These are phyloP conservation scores for Didymella sp. DNA, from an alignment of 2,329 filamentous ascomycete species.

Conservation along the genomic window DNA sequence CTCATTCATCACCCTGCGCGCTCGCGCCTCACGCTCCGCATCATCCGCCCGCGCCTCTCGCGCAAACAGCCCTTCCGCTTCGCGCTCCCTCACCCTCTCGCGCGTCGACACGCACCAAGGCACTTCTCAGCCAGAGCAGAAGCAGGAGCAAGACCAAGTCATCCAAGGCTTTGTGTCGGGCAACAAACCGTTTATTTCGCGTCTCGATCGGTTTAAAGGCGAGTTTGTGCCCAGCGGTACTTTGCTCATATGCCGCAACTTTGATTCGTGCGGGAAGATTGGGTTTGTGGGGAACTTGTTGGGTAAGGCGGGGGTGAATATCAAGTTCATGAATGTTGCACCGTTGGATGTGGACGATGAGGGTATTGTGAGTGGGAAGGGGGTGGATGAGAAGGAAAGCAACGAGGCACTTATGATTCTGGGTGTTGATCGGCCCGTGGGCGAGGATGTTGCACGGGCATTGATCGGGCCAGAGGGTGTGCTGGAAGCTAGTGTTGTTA, in stretches of 20 bases:
- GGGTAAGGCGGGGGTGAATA: conserved; percentile 75
- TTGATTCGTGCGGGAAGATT: conserved; percentile 82
- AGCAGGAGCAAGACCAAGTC: conserved; percentile 55
- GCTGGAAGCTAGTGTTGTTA: conserved; percentile 61
- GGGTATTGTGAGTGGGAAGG: conserved; percentile 25
- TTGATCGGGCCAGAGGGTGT: conserved; percentile 59
- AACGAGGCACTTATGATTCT: conserved; percentile 84
- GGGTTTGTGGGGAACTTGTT: conserved; percentile 76
- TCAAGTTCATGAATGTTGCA: conserved; percentile 79
- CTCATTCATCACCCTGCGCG: conserved; percentile 73
- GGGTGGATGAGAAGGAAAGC: conserved; percentile 38
- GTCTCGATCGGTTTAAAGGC: conserved; percentile 75
- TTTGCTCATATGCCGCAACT: conserved; percentile 80
- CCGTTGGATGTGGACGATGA: conserved; percentile 56
- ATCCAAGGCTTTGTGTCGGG: conserved; percentile 72
- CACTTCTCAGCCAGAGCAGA: conserved; percentile 2
- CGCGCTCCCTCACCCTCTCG: conserved; percentile 12
- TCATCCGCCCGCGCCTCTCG: conserved; percentile 39
- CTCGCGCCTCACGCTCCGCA: conserved; percentile 53
- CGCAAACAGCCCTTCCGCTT: conserved; percentile 40
- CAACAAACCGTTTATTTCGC: conserved; percentile 71
- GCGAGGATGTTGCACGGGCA: conserved; percentile 60
- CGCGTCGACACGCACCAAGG: conserved; percentile 11
- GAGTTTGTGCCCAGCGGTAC: conserved; percentile 77
- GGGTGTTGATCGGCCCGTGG: conserved; percentile 72